Evolutionary conservation across 108 stramenopile genomes (phyloP), one percentile per base, ranked within the genome.

Genomic region (Nitzschia putrida): DNA sequence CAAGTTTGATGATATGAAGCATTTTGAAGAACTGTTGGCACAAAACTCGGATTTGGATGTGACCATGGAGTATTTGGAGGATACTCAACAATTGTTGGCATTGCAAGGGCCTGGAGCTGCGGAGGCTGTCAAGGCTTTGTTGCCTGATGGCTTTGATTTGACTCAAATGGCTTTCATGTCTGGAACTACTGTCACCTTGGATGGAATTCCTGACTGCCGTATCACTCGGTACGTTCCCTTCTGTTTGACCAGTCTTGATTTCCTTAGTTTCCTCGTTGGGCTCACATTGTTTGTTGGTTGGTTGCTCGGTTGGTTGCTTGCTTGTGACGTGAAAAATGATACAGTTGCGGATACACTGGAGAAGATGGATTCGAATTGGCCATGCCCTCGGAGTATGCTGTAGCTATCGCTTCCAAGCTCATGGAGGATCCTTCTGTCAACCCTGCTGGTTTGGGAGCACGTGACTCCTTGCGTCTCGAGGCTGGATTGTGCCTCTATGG

Each of bases 351-450:
- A 13, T 99, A 99, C 84, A 99, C 99, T 9, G 99, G 99, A 16
- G 99, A 99, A 76, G 99, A 99, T 73, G 99, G 99, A 18, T 99
- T 98, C 72, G 99, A 99, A 88, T 79, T 99, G 50, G 85, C 93
- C 57, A 91, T 99, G 71, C 87, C 95, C 7, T 79, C 88, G 1
- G 83, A 78, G 26, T 23, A 81, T 61, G 95, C 92, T 43, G 88
- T 90, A 0, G 74, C 92, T 23, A 89, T 96, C 57, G 94, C 93
- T 0, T 81, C 83, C 18, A 78, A 81, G 40, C 70, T 97, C 25
- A 64, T 95, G 40, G 83, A 91, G 50, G 84, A 95, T 56, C 79
- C 80, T 7, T 67, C 76, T 20, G 96, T 98, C 34, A 86, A 87
- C 43, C 94, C 95, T 23, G 85, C 97, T 22, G 99, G 99, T 44